These are phyloP conservation scores for Phoma sp. DNA, from an alignment of 2,329 filamentous ascomycete genomes.

Conservation along the genomic window DNA sequence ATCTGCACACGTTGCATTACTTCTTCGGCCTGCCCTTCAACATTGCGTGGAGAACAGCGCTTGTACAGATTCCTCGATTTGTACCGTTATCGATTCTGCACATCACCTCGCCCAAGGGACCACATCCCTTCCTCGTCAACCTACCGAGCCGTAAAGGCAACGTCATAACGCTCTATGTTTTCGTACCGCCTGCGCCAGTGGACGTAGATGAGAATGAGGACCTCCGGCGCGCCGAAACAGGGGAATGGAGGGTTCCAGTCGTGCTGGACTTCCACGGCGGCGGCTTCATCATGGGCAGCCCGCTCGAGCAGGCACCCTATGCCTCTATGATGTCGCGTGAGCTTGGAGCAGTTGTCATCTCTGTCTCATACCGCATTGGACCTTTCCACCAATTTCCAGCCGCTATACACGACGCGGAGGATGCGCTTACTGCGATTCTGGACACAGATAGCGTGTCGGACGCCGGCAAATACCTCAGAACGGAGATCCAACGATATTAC, in stretches of 20 bases:
- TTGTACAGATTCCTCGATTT: constrained; percentile 49
- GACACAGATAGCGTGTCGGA: constrained; percentile 44
- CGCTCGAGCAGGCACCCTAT: constrained; percentile 56
- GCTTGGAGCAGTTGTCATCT: constrained; percentile 53
- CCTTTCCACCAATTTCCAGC: constrained; percentile 57
- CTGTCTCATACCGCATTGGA: constrained; percentile 58
- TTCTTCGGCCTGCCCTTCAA: constrained; percentile 48
- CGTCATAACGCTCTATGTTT: constrained; percentile 52
- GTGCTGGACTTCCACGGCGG: constrained; percentile 55
- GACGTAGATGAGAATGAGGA: constrained; percentile 32
- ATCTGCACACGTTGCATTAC: constrained; percentile 41
- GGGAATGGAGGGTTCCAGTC: constrained; percentile 49
- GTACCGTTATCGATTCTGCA: constrained; percentile 48
- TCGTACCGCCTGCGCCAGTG: constrained; percentile 49
- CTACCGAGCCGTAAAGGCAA: constrained; percentile 49
- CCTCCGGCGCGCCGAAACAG: constrained; percentile 24
- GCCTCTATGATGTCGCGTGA: constrained; percentile 56
- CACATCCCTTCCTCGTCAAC: constrained; percentile 52
- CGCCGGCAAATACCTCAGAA: constrained; percentile 43
- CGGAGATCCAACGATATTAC: constrained; percentile 46
- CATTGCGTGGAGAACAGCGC: constrained; percentile 48
- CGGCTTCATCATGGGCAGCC: constrained; percentile 54
- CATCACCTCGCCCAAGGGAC: constrained; percentile 50
- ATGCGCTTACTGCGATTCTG: constrained; percentile 54
- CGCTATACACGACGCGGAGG: constrained; percentile 57